Percentiles rank a stretch among this genome's conserved stretches.
These are phyloP conservation scores for Neonectria neomacrospora DNA, from an alignment of 2,329 filamentous ascomycete species.

Conservation along the genomic window DNA sequence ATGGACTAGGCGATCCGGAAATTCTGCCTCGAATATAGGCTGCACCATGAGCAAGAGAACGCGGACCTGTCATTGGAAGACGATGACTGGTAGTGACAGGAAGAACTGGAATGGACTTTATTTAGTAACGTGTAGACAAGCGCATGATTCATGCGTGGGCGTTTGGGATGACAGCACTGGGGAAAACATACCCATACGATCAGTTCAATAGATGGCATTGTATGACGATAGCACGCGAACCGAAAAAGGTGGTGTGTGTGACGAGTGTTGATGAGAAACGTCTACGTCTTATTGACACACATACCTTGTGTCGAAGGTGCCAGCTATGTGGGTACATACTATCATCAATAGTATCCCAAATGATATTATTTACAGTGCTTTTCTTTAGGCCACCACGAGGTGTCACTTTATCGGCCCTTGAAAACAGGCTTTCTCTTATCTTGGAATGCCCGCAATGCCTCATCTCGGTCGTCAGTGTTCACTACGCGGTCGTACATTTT, in stretches of 20 bases:
- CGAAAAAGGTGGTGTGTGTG: not conserved
- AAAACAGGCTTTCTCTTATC: conserved; percentile 71
- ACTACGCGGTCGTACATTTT: conserved; percentile 87
- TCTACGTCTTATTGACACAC: not conserved
- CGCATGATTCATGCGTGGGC: conserved; percentile 19
- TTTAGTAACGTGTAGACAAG: not conserved
- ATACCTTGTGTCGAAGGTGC: not conserved
- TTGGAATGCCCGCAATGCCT: conserved; percentile 86
- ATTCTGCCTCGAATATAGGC: no score
- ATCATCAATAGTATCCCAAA: not conserved
- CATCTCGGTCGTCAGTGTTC: conserved; percentile 84
- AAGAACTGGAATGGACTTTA: not conserved
- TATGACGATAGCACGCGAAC: conserved; percentile 7
- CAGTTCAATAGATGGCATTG: conserved; percentile 23
- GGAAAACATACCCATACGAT: conserved; percentile 27
- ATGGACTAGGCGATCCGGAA: conserved; percentile 32
- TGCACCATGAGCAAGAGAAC: not conserved
- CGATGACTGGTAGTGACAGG: no score
- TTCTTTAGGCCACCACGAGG: not conserved
- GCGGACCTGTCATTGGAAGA: no score
- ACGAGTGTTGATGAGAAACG: not conserved
- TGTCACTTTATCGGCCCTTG: conserved; percentile 58
- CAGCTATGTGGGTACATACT: not conserved
- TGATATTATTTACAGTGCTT: conserved; percentile 3
- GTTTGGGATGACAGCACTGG: conserved; percentile 25